These are phyloP conservation scores for Aspergillus luchuensis DNA, from an alignment of 2,329 filamentous ascomycete genomes.

Conservation along the genomic window DNA sequence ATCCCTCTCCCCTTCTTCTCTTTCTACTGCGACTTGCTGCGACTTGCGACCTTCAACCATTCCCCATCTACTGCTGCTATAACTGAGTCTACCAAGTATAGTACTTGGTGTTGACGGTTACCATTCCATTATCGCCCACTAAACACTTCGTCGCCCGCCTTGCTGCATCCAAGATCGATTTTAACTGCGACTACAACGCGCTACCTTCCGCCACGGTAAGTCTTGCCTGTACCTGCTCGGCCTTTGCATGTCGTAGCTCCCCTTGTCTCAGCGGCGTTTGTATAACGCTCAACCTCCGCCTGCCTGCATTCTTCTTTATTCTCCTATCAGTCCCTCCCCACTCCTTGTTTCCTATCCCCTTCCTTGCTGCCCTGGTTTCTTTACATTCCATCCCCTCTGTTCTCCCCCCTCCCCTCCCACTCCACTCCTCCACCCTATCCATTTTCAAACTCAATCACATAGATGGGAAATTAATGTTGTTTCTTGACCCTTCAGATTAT, in stretches of 20 bases:
- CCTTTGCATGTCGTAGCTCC: slow-evolving; percentile 4
- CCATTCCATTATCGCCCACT: no score
- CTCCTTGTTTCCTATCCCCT: slow-evolving; percentile 17
- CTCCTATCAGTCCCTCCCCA: slow-evolving; percentile 15
- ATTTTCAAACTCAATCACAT: slow-evolving; percentile 18
- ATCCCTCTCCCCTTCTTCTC: neutral
- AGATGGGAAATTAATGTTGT: slow-evolving; percentile 20
- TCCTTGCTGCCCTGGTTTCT: slow-evolving; percentile 13
- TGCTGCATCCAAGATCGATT: neutral
- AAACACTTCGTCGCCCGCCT: neutral
- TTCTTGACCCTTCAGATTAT: slow-evolving; percentile 1
- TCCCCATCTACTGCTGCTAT: neutral
- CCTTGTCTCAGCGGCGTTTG: slow-evolving; percentile 14
- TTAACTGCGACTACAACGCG: neutral
- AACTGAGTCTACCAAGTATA: neutral
- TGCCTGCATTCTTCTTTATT: slow-evolving; percentile 23
- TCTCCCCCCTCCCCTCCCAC: slow-evolving; percentile 5
- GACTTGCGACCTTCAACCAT: neutral
- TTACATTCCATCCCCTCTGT: slow-evolving; percentile 16
- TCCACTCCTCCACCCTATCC: slow-evolving; percentile 20
- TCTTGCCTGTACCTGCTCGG: neutral
- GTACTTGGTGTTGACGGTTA: no score
- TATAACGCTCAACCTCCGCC: slow-evolving; percentile 12
- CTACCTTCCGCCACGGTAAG: slow-evolving; percentile 4
- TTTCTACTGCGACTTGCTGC: neutral